Percentiles rank a stretch among this genome's conserved stretches.
These are phyloP conservation scores for Lentinula boryana DNA, from an alignment of 768 basidiomycete species.

Conservation along the genomic window DNA sequence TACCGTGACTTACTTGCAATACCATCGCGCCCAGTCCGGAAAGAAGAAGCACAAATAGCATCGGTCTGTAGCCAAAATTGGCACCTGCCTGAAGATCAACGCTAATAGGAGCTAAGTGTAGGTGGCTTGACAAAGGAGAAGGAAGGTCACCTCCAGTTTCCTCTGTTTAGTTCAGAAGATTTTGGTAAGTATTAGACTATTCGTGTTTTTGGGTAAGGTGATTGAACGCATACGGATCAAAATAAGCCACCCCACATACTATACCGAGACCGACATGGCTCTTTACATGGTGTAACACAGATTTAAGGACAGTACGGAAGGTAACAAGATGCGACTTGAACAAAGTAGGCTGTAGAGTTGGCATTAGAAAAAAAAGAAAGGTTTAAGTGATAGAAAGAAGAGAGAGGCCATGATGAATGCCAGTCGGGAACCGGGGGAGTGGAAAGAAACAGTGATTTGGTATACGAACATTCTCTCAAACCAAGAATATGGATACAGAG, in stretches of 20 bases:
- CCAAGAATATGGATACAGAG: neutral
- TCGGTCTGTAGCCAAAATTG: slow-evolving; percentile 64
- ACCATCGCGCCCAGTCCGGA: slow-evolving; percentile 64
- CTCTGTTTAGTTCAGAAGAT: slow-evolving; percentile 25
- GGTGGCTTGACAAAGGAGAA: neutral
- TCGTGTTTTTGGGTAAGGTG: neutral
- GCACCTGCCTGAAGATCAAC: slow-evolving; percentile 77
- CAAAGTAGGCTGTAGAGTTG: slow-evolving; percentile 5
- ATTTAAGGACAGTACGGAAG: slow-evolving; percentile 2
- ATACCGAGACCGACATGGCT: slow-evolving; percentile 61
- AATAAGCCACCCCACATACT: slow-evolving; percentile 70
- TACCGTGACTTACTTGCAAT: slow-evolving; percentile 41
- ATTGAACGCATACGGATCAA: slow-evolving; percentile 49
- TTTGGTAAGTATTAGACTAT: neutral
- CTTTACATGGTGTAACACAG: slow-evolving; percentile 21
- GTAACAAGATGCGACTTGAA: neutral
- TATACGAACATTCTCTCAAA: slow-evolving; percentile 13
- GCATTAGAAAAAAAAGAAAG: slow-evolving; percentile 7
- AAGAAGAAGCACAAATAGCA: slow-evolving; percentile 60
- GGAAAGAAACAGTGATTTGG: slow-evolving; percentile 18
- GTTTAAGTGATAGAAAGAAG: slow-evolving; percentile 6
- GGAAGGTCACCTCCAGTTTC: slow-evolving; percentile 50
- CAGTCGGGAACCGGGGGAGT: slow-evolving; percentile 23
- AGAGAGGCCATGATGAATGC: slow-evolving; percentile 23
- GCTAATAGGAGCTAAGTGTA: slow-evolving; percentile 17